Base-by-base conservation (phyloP, 768 basidiomycete species). In the Amyloporia xantha region DNA sequence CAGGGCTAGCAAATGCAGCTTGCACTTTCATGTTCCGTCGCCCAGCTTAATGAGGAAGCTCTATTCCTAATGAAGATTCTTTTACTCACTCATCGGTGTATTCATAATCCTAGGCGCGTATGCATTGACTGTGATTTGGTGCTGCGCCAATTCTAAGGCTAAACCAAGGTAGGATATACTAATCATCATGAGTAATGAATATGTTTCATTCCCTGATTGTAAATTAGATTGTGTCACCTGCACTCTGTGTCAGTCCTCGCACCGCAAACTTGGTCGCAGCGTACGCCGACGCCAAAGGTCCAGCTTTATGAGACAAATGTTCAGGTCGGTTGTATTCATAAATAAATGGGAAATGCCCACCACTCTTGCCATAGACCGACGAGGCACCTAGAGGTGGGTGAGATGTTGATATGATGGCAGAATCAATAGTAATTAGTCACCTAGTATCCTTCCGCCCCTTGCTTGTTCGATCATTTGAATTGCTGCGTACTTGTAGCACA, bases 381-480 rank as follows among this genome's bases (percentile, higher is more conserved):
- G 51, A 40, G 0, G 54, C 54, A 24, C 71, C 46, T 51, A 21
- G n/a, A 13, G 27, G 11, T 4, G 7, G 3, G 5, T 37, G n/a
- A n/a, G n/a, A 39, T 39, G 2, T 12, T 27, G 1, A 39, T n/a
- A 30, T 27, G 10, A n/a, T 9, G 19, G 10, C 21, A n/a, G n/a
- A n/a, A n/a, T n/a, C n/a, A n/a, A n/a, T n/a, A n/a, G n/a, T n/a
- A n/a, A n/a, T 20, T 45, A 10, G 39, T 5, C 55, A 37, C 72
- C 74, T 51, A 74, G 59, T 2, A 73, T 66, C 11, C 71, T 52
- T 0, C 72, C 70, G 3, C 71, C 69, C 2, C 51, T 53, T 3
- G 72, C 71, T 57, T 71, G 73, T 38, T 59, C 54, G 50, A 74
- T 62, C 68, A 74, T 67, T 46, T 71, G 66, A 15, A 47, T n/a